Evolutionary conservation across 2,329 filamentous ascomycete genomes (phyloP), one percentile per base, ranked within the genome.

Genomic region (Spiromastix sp.): DNA sequence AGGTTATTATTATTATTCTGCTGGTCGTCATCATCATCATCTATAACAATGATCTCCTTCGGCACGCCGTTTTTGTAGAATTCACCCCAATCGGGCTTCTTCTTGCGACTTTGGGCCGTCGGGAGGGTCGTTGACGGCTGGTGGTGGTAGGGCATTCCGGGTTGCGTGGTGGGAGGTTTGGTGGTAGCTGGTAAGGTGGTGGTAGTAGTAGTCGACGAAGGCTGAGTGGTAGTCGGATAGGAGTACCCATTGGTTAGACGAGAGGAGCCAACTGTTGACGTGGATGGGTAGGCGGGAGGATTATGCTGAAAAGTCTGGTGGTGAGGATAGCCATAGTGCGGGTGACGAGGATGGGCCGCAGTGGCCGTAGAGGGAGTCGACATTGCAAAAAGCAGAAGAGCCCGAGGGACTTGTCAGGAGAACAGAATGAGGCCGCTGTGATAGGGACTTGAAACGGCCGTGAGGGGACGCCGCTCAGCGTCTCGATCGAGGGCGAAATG

Each of bases 61-160:
- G 84, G 84, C 17, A 86, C 64, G 3, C 84, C 84, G 57, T 89
- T 87, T 55, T 80, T 81, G 59, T 87, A 89, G 54, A 87, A 91
- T 44, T 72, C 75, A 39, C 73, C 68, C 84, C 84, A 91, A 59
- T 91, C 79, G 32, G 82, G 81, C 11, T 45, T 40, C 27, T 43
- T 45, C 27, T 39, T 37, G 22, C 43, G 38, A 28, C 42, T 45
- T 15, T 41, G 40, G 4, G 42, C 40, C n/a, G 42, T 45, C 13
- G 42, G 40, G 3, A 45, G 32, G 5, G 37, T 42, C 10, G 40
- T 35, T 8, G 40, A 30, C 7, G 38, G 37, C 32, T 39, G 27
- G 15, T 31, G 12, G 7, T 30, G 30, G 20, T 22, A 24, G 30
- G 20, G 11, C 15, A 17, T 7, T 7, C 21, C 21, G 7, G n/a